phyloP scores from a whole-genome alignment of 345 rosid genomes.

The Clausena lansium region DNA sequence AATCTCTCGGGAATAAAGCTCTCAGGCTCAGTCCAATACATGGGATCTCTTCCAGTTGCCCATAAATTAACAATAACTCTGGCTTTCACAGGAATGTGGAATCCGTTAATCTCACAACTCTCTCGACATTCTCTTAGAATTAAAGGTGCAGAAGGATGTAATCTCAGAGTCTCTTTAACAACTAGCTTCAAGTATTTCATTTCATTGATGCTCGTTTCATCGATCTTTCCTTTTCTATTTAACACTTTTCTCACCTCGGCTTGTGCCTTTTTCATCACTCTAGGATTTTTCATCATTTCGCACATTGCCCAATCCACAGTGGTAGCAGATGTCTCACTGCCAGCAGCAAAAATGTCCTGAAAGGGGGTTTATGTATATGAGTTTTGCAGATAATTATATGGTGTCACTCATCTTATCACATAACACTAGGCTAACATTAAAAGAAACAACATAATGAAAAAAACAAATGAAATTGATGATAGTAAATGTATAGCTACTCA shows the following conservation, averaged over 20 bases:
- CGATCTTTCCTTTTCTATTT: conserved; percentile 11
- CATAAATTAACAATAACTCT: conserved; percentile 24
- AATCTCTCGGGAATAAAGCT: conserved; percentile 21
- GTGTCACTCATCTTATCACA: no score
- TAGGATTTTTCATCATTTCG: conserved; percentile 28
- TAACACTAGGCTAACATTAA: no score
- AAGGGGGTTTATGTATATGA: not conserved
- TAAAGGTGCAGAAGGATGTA: conserved; percentile 13
- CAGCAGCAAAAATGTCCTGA: conserved; percentile 26
- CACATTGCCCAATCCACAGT: conserved; percentile 22
- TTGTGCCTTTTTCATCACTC: conserved; percentile 21
- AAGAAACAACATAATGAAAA: no score
- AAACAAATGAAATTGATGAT: not conserved
- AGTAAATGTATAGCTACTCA: not conserved
- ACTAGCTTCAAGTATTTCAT: conserved; percentile 3
- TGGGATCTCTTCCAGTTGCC: conserved; percentile 14
- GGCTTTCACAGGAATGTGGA: not conserved
- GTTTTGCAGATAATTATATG: no score
- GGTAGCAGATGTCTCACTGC: conserved; percentile 25
- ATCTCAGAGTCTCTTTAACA: conserved; percentile 8
- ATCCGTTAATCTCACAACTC: conserved; percentile 20
- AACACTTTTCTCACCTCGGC: conserved; percentile 28
- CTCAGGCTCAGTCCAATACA: conserved; percentile 15
- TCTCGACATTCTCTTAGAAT: conserved; percentile 25
- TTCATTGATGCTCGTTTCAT: conserved; percentile 4